A percentile compares a stretch with the other conserved stretches of the same genome.
phyloP scores from a whole-genome alignment of 2,329 filamentous ascomycete species.

The Xylariomycetidae sp. region DNA sequence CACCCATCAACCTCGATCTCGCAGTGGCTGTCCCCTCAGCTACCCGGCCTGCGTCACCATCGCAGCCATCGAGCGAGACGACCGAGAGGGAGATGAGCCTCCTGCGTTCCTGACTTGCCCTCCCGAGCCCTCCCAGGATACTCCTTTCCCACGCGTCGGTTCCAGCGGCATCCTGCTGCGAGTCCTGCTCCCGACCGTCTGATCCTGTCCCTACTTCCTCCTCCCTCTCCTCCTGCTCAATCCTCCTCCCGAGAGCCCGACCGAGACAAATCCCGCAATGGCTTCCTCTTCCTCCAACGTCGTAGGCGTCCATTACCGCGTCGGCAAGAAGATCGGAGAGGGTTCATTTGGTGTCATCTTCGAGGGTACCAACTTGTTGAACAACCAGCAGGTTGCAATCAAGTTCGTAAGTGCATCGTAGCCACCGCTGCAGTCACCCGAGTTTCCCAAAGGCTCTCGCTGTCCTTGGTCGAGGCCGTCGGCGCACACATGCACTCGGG shows the following conservation, averaged over 20 bases:
- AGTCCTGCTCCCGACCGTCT: constrained; percentile 10
- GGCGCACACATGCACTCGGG: not conserved
- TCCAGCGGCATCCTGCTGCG: constrained; percentile 7
- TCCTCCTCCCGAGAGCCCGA: constrained; percentile 3
- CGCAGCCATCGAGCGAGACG: not conserved
- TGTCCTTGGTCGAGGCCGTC: constrained; percentile 1
- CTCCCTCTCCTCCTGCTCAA: constrained; percentile 4
- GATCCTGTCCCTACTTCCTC: constrained; percentile 8
- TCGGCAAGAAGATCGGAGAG: constrained; percentile 99
- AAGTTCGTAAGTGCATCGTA: constrained; percentile 72
- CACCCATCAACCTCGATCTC: constrained; percentile 6
- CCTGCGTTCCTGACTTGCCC: not conserved
- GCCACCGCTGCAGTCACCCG: not conserved
- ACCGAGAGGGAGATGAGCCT: constrained; percentile 1
- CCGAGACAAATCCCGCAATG: constrained; percentile 44
- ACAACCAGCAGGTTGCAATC: constrained; percentile 98
- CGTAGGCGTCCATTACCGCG: constrained; percentile 96
- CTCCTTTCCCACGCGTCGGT: constrained; percentile 6
- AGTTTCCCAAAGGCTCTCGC: constrained; percentile 4
- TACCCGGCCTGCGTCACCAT: not conserved
- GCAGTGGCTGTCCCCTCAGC: not conserved
- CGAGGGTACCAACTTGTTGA: constrained; percentile 95
- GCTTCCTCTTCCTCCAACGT: constrained; percentile 91
- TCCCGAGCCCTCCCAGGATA: not conserved
- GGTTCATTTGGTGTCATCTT: constrained; percentile 98